A percentile compares a stretch with the other conserved stretches of the same genome.
phyloP scores from a whole-genome alignment of 352 stramenopile species.

The Phytophthora pseudosyringae region DNA sequence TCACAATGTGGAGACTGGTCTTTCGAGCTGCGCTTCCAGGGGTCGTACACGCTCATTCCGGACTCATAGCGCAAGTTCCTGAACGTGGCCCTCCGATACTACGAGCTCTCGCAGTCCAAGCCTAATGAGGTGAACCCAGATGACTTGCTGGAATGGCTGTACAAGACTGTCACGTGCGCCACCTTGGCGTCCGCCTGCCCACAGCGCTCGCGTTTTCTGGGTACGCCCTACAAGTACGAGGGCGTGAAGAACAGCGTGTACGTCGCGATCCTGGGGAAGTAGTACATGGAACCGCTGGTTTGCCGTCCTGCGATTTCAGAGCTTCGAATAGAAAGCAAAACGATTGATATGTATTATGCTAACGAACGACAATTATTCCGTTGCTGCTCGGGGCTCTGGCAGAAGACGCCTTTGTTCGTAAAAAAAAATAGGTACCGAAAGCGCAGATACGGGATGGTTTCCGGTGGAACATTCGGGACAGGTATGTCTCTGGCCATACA shows the following conservation, averaged over 20 bases:
- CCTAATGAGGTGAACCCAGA: constrained; percentile 92
- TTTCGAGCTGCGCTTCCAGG: constrained; percentile 91
- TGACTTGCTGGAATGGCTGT: constrained; percentile 94
- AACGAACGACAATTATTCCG: too few relatives aligned
- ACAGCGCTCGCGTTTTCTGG: constrained; percentile 90
- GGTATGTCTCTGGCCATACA: not conserved
- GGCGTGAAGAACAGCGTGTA: constrained; percentile 89
- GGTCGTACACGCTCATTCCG: constrained; percentile 94
- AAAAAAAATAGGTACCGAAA: constrained; percentile 6
- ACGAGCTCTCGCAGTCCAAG: constrained; percentile 96
- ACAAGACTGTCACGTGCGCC: constrained; percentile 96
- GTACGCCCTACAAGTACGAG: constrained; percentile 94
- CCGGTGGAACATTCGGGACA: not conserved
- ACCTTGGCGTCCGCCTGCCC: constrained; percentile 93
- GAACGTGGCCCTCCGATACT: constrained; percentile 96
- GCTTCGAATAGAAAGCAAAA: too few relatives aligned
- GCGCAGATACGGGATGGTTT: not conserved
- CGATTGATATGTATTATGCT: too few relatives aligned
- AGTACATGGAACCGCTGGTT: constrained; percentile 98
- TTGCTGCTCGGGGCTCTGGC: too few relatives aligned
- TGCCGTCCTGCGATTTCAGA: too few relatives aligned
- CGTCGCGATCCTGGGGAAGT: constrained; percentile 96
- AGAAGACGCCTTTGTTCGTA: not conserved
- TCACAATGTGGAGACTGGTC: constrained; percentile 87
- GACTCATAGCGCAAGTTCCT: constrained; percentile 98